A percentile compares a stretch with the other conserved stretches of the same genome.
phyloP scores from a whole-genome alignment of 2,329 filamentous ascomycete genomes.

The Emmonsiellopsis sp. region DNA sequence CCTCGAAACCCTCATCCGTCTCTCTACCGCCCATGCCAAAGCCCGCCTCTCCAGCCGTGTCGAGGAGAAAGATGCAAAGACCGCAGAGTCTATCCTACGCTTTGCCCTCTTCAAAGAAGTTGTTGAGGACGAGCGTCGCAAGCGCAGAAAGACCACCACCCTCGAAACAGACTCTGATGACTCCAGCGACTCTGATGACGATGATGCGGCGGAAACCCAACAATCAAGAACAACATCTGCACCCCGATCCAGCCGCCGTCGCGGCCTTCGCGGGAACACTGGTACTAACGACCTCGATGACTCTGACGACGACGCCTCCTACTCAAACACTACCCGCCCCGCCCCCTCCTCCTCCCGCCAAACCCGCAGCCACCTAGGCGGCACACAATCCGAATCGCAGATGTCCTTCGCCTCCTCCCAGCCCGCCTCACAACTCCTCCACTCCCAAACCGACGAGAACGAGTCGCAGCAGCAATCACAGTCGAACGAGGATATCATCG shows the following conservation, averaged over 20 bases:
- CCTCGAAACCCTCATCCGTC: conserved; percentile 93
- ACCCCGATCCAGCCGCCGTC: conserved; percentile 23
- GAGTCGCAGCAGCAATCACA: conserved; percentile 7
- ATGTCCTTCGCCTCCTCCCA: conserved; percentile 71
- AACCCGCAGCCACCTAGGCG: conserved; percentile 29
- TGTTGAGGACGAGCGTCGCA: conserved; percentile 64
- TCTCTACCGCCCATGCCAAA: conserved; percentile 93
- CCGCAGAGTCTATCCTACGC: conserved; percentile 79
- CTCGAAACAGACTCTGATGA: conserved; percentile 52
- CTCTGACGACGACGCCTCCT: conserved; percentile 47
- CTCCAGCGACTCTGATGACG: conserved; percentile 22
- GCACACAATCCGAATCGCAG: conserved; percentile 39
- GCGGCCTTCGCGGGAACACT: conserved; percentile 16
- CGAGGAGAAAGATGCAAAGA: conserved; percentile 77
- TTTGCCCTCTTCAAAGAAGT: conserved; percentile 98
- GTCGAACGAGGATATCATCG: conserved; percentile 9
- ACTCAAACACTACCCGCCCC: conserved; percentile 42
- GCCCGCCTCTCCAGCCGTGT: conserved; percentile 78
- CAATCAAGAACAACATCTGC: conserved; percentile 15
- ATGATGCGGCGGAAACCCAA: conserved; percentile 15
- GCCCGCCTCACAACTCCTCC: conserved; percentile 60
- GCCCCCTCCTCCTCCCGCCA: conserved; percentile 23
- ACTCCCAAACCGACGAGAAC: conserved; percentile 39
- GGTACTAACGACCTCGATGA: conserved; percentile 44
- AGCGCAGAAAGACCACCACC: conserved; percentile 68